Base-by-base conservation (phyloP, 495 filamentous ascomycete species). In the Chaetomium tenue region DNA sequence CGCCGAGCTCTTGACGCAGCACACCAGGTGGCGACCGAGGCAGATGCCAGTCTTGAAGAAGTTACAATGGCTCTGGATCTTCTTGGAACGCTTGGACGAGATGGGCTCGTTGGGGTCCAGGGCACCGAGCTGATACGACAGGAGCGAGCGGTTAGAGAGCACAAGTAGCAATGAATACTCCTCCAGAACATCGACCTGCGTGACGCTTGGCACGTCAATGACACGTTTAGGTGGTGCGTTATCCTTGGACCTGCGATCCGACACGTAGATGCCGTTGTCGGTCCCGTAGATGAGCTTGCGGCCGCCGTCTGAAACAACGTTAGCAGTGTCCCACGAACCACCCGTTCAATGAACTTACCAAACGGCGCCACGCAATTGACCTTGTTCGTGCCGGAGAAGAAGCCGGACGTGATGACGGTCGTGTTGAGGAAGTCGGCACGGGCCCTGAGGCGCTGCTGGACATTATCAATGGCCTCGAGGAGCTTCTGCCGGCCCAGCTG, bases 41-140 rank as follows among this genome's bases (percentile, higher is more conserved):
- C 94, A 97, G 68, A 97, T 93, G 26, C 95, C 95, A 52, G 91
- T 88, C 75, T 93, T 96, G 87, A 99, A 98, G 78, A 97, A 98
- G 77, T 93, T 97, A 74, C 92, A 93, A 77, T 96, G 91, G 65
- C 89, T 91, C 72, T 93, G 92, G 70, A 99, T 97, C 81, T 97
- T 97, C 82, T 93, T 95, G n/a, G 92, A 90, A 22, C 92, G 82
- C 72, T 96, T 97, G 18, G 88, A 81, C 54, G 92, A 78, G 39
- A 88, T 79, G 50, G 87, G 88, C 70, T 98, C 94, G 58, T 87
- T 86, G 4, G 89, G 83, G 70, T 97, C 92, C 60, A 86, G 71
- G n/a, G 89, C 92, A 60, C 91, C 86, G 63, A 97, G 81, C 5
- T 92, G 87, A 72, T 91, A 96, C 5, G 93, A 96, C 59, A 87